Evolutionary conservation across 805 yeast genomes (phyloP), one percentile per base, ranked within the genome.

Genomic region (Ogataea neopini): DNA sequence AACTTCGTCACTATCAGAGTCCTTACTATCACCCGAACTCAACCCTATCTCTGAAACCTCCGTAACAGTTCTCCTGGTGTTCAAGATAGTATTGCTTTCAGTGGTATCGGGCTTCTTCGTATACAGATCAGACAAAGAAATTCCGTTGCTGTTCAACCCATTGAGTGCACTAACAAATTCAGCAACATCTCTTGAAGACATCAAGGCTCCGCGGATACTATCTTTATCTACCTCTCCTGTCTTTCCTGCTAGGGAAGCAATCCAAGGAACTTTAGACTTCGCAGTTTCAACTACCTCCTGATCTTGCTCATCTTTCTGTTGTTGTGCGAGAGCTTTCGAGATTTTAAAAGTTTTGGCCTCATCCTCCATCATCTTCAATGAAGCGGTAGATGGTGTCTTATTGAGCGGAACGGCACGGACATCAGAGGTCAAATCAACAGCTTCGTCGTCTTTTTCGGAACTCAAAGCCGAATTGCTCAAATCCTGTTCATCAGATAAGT

Each of bases 101-200:
- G 59, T 52, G n/a, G 25, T 25, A 7, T 30, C 46, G 15, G 29
- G 20, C n/a, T 25, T 14, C 37, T 45, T 43, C 17, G 45, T 38
- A 33, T 60, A 67, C 23, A 61, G 49, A 22, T 68, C 70, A 28
- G 69, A 66, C n/a, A 76, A 48, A 15, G 69, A 60, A 13, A 74
- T 66, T 4, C 80, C 79, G 25, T 65, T 61, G 7, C 56, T 61
- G 47, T 73, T 74, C 49, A 76, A 51, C 26, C 59, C 61, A 47
- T 73, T 73, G 46, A 76, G 53, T 25, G 67, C 64, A 39, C 69
- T 69, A 38, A 76, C 59, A 5, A 70, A 64, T 15, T 64, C 65
- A 8, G 70, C 59, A 11, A 75, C 65, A 22, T 69, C 66, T 4
- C 70, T 61, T 1, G 76, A 66, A 5, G 51, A 48, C 35, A 45